Evolutionary conservation across 1,284 basidiomycete genomes (phyloP), one percentile per base, ranked within the genome.

Genomic region (Neotropicomus parvogracilis): DNA sequence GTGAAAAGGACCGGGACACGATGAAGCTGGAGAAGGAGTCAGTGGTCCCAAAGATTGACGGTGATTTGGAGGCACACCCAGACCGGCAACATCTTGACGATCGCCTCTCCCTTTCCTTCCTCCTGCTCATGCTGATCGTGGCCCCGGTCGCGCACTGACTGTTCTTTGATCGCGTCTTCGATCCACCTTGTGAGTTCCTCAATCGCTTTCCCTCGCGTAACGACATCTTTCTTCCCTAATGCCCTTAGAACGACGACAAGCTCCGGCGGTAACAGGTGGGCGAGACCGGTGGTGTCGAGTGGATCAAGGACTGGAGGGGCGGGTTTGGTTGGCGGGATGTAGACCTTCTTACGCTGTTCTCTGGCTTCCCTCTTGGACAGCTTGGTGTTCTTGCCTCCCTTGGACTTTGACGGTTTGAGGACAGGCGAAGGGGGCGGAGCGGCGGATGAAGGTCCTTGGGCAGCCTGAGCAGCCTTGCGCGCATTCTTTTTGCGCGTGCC

Each of bases 201-300:
- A 50, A 98, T 70, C 0, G 92, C 94, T 57, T 89, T 85, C 14
- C 80, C 73, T 63, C 93, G 87, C 1, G 95, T 98, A 35, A 92
- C 80, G 16, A 81, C 79, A 54, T 97, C 94, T 73, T 97, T 97
- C 78, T 99, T 99, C 27, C 81, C 83, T 37, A 98, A 74, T 46
- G 83, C 81, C 43, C 91, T 73, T 40, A 98, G 75, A 1, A 93
- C 78, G 19, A 99, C 81, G 13, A 95, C 78, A 16, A 98, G 75
- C 40, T 95, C 92, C 0, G 93, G 79, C 0, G 89, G 85, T 11
- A 95, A 70, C n/a, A 72, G 72, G 60, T 83, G 78, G 11, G 81
- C 87, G 9, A 97, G 75, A 0, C 93, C 93, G 19, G 85, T 83
- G 0, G 86, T 82, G 63, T 99, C 95, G 43, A 99, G 77, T 6